phyloP scores from a whole-genome alignment of 148 eudicot genomes.

The Rhododendron henanense region DNA sequence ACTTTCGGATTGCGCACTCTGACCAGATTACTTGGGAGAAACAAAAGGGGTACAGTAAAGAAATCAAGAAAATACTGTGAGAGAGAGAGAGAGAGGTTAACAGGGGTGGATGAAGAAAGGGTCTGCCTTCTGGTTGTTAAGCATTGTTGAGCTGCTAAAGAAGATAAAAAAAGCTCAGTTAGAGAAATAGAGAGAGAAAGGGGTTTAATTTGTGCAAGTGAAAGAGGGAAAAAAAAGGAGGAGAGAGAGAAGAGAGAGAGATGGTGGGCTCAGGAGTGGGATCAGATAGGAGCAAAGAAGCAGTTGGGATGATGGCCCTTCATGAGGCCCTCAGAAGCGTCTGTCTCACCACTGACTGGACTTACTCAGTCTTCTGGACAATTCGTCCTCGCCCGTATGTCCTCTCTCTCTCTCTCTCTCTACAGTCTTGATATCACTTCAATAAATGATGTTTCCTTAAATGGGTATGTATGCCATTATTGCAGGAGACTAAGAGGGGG shows the following conservation, averaged over 20 bases:
- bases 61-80: background rate
- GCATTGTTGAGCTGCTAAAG: conserved; percentile 14
- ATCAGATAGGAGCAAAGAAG: conserved; percentile 84
- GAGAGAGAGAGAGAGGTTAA: background rate
- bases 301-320: conserved; percentile 99
- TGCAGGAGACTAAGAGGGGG: conserved; percentile 98
- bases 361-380: conserved; percentile 99
- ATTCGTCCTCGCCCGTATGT: conserved; percentile 89
- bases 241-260: background rate
- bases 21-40: conserved; percentile 11
- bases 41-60: background rate
- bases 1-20: background rate
- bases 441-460: conserved; percentile 11
- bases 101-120: conserved; percentile 6
- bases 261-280: conserved; percentile 77
- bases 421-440: background rate
- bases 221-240: background rate
- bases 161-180: conserved; percentile 13
- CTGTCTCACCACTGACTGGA: conserved; percentile 90
- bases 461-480: conserved; percentile 20
- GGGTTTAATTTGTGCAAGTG: conserved; percentile 15
- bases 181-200: conserved; percentile 5
- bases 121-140: conserved; percentile 27
- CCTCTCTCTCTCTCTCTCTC: conserved; percentile 6
- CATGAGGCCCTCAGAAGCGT: conserved; percentile 86